These are phyloP conservation scores for Eugenia klotzschiana DNA, from an alignment of 441 rosid genomes.

Conservation along the genomic window DNA sequence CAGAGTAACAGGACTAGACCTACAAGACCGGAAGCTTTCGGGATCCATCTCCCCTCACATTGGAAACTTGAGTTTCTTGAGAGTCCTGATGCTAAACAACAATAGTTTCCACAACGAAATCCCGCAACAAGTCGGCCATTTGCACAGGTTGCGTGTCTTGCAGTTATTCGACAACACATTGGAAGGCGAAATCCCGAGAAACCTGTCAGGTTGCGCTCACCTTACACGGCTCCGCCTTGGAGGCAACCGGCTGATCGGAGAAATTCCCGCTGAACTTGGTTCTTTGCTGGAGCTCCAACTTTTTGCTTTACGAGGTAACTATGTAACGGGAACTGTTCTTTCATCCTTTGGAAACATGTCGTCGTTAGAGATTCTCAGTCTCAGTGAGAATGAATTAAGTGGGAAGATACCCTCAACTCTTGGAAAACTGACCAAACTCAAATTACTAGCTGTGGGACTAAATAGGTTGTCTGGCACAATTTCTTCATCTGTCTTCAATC, in stretches of 20 bases:
- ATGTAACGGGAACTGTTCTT: rapidly evolving
- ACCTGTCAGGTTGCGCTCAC: not conserved
- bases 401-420: not conserved
- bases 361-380: rapidly evolving
- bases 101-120: not conserved
- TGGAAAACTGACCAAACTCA: not conserved
- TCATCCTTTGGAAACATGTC: not conserved
- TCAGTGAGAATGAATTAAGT: rapidly evolving
- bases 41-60: not conserved
- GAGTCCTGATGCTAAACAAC: not conserved
- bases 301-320: rapidly evolving
- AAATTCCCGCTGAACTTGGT: not conserved
- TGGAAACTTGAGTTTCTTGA: not conserved
- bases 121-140: not conserved
- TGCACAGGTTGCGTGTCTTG: not conserved
- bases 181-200: not conserved
- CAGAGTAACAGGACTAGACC: not conserved
- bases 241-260: rapidly evolving
- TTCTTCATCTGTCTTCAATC: not conserved
- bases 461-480: not conserved
- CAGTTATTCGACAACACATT: not conserved
- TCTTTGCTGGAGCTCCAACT: rapidly evolving
- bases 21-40: not conserved
- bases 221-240: not conserved
- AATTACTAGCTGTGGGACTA: rapidly evolving